Evolutionary conservation across 1,139 yeast genomes (phyloP).

Genomic region (Pichia sp.): DNA sequence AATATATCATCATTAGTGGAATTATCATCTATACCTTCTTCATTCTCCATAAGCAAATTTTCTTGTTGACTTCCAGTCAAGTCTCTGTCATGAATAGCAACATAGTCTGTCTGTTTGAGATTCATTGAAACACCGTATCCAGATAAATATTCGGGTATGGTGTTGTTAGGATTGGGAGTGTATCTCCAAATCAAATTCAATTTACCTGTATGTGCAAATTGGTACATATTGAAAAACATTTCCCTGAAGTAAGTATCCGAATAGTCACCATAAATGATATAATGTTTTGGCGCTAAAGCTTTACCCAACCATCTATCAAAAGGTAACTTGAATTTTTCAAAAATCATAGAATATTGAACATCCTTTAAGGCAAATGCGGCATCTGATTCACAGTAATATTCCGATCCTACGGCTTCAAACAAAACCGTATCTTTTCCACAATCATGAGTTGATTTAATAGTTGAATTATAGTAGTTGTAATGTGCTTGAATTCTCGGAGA

Average conservation of each 20-base stretch:
- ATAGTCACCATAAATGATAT: slow-evolving; percentile 48
- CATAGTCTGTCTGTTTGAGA: slow-evolving; percentile 54
- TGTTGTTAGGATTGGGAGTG: slow-evolving; percentile 27
- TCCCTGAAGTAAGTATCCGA: slow-evolving; percentile 38
- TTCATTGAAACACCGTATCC: slow-evolving; percentile 67
- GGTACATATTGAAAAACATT: slow-evolving; percentile 52
- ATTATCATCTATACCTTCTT: slow-evolving; percentile 2
- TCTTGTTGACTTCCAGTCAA: slow-evolving; percentile 19
- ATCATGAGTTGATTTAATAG: slow-evolving; percentile 11
- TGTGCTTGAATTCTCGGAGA: slow-evolving; percentile 63
- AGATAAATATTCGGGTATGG: slow-evolving; percentile 31
- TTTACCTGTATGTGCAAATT: slow-evolving; percentile 57
- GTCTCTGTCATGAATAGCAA: slow-evolving; percentile 55
- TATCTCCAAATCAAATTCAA: slow-evolving; percentile 73
- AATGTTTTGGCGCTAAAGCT: slow-evolving; percentile 16
- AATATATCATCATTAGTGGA: slow-evolving; percentile 1
- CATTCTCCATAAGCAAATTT: slow-evolving; percentile 10
- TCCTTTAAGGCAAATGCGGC: slow-evolving; percentile 65
- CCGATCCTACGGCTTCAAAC: slow-evolving; percentile 22
- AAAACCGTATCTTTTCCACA: slow-evolving; percentile 17
- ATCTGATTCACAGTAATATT: slow-evolving; percentile 50
- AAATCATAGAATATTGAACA: slow-evolving; percentile 13
- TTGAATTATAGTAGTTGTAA: slow-evolving; percentile 39
- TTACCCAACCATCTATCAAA: slow-evolving; percentile 57
- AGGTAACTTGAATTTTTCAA: slow-evolving; percentile 24